A percentile compares a stretch with the other conserved stretches of the same genome.
phyloP scores from a whole-genome alignment of 257 asterid genomes.

The Solanum medicagineum region DNA sequence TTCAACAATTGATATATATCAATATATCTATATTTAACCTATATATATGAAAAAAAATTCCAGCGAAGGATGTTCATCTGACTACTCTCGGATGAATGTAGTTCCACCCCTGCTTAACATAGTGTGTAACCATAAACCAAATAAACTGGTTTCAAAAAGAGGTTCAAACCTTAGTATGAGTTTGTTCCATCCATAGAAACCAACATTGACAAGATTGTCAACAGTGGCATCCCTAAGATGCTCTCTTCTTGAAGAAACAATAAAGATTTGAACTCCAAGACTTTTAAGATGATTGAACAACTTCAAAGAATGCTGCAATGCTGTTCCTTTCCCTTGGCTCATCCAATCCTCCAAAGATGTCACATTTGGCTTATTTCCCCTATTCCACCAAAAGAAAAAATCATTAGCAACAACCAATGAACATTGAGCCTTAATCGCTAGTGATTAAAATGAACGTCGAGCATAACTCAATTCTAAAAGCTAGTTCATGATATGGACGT shows the following conservation, averaged over 20 bases:
- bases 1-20: too few species aligned
- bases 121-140: neutral
- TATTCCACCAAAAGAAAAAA: neutral
- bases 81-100: too few species aligned
- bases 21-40: too few species aligned
- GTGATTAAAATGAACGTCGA: neutral
- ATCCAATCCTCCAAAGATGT: slow-evolving; percentile 70
- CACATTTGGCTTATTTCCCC: slow-evolving; percentile 43
- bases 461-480: neutral
- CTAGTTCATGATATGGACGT: neutral
- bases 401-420: neutral
- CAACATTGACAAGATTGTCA: slow-evolving; percentile 62
- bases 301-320: slow-evolving; percentile 34
- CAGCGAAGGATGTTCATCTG: too few species aligned
- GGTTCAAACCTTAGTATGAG: slow-evolving; percentile 46
- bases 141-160: neutral
- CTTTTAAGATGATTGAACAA: slow-evolving; percentile 56
- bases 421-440: neutral
- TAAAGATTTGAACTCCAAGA: slow-evolving; percentile 33
- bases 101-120: neutral
- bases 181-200: slow-evolving; percentile 57
- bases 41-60: too few species aligned
- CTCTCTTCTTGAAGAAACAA: slow-evolving; percentile 71
- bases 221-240: slow-evolving; percentile 59
- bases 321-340: slow-evolving; percentile 54